These are phyloP conservation scores for Paecilomyces fulvus DNA, from an alignment of 2,329 filamentous ascomycete species.

Conservation along the genomic window DNA sequence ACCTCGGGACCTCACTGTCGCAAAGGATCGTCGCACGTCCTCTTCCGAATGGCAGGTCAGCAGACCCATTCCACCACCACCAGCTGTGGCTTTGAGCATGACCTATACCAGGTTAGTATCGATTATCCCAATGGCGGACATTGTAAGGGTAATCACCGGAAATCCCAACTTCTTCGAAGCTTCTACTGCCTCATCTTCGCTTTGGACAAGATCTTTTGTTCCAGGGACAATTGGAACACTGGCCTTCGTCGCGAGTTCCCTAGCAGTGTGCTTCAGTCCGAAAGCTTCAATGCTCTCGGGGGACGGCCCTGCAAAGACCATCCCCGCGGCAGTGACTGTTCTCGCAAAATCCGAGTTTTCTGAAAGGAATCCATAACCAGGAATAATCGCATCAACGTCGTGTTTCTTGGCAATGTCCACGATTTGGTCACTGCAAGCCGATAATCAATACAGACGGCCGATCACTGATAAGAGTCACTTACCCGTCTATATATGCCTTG, in stretches of 20 bases:
- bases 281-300: constrained; percentile 47
- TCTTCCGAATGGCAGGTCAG: constrained; percentile 60
- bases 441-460: not conserved
- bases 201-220: constrained; percentile 40
- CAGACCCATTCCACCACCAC: constrained; percentile 79
- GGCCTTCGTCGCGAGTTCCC: constrained; percentile 44
- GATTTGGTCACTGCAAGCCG: constrained; percentile 21
- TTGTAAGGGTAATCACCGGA: not conserved
- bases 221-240: constrained; percentile 49
- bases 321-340: constrained; percentile 43
- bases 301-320: constrained; percentile 53
- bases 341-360: constrained; percentile 56
- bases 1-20: constrained; percentile 66
- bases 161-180: constrained; percentile 21
- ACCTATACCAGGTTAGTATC: constrained; percentile 33
- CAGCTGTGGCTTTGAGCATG: constrained; percentile 70
- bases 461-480: not conserved
- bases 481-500: constrained; percentile 40
- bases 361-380: constrained; percentile 59
- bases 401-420: constrained; percentile 45
- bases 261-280: constrained; percentile 51
- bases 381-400: constrained; percentile 51
- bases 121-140: not conserved
- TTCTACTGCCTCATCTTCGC: constrained; percentile 39
- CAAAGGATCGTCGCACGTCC: constrained; percentile 63